These are phyloP conservation scores for Gardenia jasminoides DNA, from an alignment of 257 asterid genomes.

Conservation along the genomic window DNA sequence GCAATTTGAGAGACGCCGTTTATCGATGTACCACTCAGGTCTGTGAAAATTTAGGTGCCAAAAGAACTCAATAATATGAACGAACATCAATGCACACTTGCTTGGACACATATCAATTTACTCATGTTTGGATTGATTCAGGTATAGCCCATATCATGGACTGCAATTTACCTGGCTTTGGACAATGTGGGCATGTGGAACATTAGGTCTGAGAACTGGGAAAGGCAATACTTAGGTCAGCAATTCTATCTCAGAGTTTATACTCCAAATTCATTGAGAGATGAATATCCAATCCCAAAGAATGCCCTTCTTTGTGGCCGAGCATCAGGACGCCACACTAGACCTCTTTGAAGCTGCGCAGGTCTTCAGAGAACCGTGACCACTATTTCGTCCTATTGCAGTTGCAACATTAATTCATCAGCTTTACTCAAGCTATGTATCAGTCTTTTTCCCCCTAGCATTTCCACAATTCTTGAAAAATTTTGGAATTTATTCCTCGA, in stretches of 20 bases:
- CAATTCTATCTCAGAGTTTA: slow-evolving; percentile 80
- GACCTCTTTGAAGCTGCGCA: slow-evolving; percentile 51
- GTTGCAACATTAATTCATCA: slow-evolving; percentile 17
- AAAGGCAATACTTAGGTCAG: slow-evolving; percentile 87
- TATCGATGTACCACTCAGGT: slow-evolving; percentile 86
- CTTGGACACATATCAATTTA: background rate
- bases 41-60: background rate
- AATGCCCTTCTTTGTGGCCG: slow-evolving; percentile 84
- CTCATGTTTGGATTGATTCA: slow-evolving; percentile 24
- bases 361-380: slow-evolving; percentile 38
- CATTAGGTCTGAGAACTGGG: slow-evolving; percentile 89
- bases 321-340: slow-evolving; percentile 68
- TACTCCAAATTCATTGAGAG: slow-evolving; percentile 64
- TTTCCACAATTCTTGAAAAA: background rate
- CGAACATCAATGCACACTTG: background rate
- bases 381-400: slow-evolving; percentile 8
- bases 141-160: slow-evolving; percentile 92
- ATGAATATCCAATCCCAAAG: slow-evolving; percentile 82
- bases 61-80: background rate
- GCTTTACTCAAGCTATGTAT: slow-evolving; percentile 50
- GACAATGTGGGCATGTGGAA: slow-evolving; percentile 99
- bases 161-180: slow-evolving; percentile 73
- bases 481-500: background rate
- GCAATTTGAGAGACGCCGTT: slow-evolving; percentile 78
- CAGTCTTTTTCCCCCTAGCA: background rate